phyloP scores from a whole-genome alignment of 495 filamentous ascomycete species.

The Hyaloscypha variabilis region DNA sequence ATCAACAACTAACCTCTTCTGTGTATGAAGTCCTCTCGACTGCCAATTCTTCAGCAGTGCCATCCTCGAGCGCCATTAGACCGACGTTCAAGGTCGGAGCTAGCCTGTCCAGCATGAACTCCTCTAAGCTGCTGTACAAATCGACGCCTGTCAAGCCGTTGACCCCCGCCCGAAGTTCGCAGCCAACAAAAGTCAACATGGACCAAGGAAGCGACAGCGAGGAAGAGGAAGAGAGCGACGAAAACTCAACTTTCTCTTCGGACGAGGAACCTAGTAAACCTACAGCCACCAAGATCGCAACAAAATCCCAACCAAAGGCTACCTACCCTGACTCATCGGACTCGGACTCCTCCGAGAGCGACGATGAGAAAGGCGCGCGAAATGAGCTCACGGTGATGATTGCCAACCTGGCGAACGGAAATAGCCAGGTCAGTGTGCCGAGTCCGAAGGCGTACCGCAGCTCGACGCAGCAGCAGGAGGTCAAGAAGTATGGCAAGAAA shows the following conservation, averaged over 20 bases:
- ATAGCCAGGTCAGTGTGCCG: conserved; percentile 11
- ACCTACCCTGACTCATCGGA: background rate
- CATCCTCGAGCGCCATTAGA: conserved; percentile 10
- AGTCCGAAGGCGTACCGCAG: conserved; percentile 6
- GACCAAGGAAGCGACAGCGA: background rate
- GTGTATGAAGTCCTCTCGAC: conserved; percentile 21
- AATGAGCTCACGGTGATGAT: conserved; percentile 20
- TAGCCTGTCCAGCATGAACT: conserved; percentile 13
- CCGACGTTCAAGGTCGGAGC: conserved; percentile 15
- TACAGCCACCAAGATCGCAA: background rate
- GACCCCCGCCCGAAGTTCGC: background rate
- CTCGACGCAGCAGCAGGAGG: background rate
- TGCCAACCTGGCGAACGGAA: conserved; percentile 2
- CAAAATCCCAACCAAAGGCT: background rate
- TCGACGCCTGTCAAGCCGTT: background rate
- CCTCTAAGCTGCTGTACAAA: background rate
- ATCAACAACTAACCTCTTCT: conserved; percentile 33
- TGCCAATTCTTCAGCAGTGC: background rate
- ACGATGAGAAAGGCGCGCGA: background rate
- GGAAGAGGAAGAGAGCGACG: conserved; percentile 15
- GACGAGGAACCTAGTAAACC: conserved; percentile 4
- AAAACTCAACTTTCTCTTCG: background rate
- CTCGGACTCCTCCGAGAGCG: background rate
- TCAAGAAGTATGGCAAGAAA: conserved; percentile 8
- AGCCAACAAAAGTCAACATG: background rate